Evolutionary conservation across 2,329 filamentous ascomycete genomes (phyloP).

Genomic region (Pleoardoris graminearum): DNA sequence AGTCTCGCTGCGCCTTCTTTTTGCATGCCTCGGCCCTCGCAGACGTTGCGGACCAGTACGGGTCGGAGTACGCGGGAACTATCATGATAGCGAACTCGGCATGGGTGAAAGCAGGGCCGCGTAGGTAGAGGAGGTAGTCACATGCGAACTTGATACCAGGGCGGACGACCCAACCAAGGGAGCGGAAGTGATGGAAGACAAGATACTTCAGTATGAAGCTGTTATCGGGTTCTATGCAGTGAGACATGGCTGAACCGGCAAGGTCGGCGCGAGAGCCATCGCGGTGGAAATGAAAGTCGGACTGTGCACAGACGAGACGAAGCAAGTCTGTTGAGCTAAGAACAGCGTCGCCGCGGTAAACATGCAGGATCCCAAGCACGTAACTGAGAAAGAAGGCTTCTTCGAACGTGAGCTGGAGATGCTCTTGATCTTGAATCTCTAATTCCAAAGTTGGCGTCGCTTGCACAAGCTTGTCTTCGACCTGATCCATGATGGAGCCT

Average conservation of each 20-base stretch:
- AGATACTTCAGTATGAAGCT: conserved; percentile 84
- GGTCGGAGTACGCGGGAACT: conserved; percentile 76
- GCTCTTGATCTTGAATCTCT: conserved; percentile 62
- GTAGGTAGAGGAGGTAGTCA: conserved; percentile 92
- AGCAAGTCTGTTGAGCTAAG: conserved; percentile 57
- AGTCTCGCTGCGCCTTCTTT: conserved; percentile 58
- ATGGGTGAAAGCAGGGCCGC: conserved; percentile 91
- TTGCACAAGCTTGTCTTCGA: conserved; percentile 17
- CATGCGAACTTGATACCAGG: conserved; percentile 93
- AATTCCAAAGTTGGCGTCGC: conserved; percentile 11
- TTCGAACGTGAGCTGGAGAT: conserved; percentile 87
- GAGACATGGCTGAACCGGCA: not conserved
- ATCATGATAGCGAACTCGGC: conserved; percentile 90
- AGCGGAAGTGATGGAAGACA: conserved; percentile 95
- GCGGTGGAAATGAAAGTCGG: conserved; percentile 59
- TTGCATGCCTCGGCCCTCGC: conserved; percentile 56
- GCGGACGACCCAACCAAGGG: conserved; percentile 90
- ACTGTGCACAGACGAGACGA: conserved; percentile 67
- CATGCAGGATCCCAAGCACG: conserved; percentile 71
- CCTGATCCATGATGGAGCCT: conserved; percentile 17
- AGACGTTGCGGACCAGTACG: conserved; percentile 65
- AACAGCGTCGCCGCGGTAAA: conserved; percentile 52
- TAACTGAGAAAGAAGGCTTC: conserved; percentile 92
- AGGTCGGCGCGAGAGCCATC: conserved; percentile 1
- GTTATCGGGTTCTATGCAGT: conserved; percentile 69